These are phyloP conservation scores for Clarireedia hainanense DNA, from an alignment of 2,329 filamentous ascomycete species.

Conservation along the genomic window DNA sequence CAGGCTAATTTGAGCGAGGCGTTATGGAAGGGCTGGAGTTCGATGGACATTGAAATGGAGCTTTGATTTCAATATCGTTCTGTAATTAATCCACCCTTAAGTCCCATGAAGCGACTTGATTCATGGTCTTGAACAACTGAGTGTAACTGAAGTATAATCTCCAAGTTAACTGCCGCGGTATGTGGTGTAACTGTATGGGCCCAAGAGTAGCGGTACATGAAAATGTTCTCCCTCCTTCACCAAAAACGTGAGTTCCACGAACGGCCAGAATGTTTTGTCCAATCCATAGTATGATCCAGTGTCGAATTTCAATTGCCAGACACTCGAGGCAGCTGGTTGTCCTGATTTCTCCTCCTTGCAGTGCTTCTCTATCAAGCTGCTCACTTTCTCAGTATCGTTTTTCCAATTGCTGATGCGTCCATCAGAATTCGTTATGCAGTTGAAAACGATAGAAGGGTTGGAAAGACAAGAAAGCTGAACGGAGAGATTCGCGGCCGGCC, in stretches of 20 bases:
- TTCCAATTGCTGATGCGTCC: conserved; percentile 64
- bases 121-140: background rate
- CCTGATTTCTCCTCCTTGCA: background rate
- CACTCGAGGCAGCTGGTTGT: conserved; percentile 27
- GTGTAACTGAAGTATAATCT: background rate
- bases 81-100: conserved; percentile 1
- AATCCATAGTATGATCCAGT: conserved; percentile 64
- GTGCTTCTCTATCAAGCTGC: conserved; percentile 13
- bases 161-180: conserved; percentile 60
- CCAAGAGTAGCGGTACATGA: conserved; percentile 71
- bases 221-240: conserved; percentile 55
- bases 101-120: conserved; percentile 1
- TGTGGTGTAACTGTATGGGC: conserved; percentile 74
- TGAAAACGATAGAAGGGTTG: conserved; percentile 40
- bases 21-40: background rate
- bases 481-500: conserved; percentile 56
- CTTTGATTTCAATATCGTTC: conserved; percentile 1
- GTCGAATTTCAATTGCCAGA: conserved; percentile 66
- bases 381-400: background rate
- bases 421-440: conserved; percentile 65
- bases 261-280: conserved; percentile 49
- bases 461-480: conserved; percentile 38
- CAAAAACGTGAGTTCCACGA: conserved; percentile 47
- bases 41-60: background rate
- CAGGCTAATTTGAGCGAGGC: background rate